Evolutionary conservation across 2,329 filamentous ascomycete species (phyloP).

Genomic region (Apiospora rasikravindrae): DNA sequence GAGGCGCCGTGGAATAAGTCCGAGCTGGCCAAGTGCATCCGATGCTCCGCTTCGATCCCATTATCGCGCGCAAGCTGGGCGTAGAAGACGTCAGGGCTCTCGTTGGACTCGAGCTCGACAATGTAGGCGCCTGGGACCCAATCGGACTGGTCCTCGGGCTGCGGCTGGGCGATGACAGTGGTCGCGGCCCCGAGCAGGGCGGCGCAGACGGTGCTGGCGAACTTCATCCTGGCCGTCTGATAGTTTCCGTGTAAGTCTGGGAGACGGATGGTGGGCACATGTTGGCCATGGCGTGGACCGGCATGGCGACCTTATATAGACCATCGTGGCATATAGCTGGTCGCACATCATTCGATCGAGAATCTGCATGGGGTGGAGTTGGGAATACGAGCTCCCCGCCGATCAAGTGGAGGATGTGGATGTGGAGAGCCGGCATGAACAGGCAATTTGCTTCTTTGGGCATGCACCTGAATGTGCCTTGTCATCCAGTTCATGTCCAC

Average conservation of each 20-base stretch:
- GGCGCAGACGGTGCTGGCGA: neutral
- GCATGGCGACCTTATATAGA: neutral
- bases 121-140: constrained; percentile 20
- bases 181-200: neutral
- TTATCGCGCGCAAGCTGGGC: constrained; percentile 16
- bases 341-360: neutral
- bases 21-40: constrained; percentile 20
- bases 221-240: neutral
- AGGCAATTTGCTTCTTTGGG: neutral
- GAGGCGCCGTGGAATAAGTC: constrained; percentile 22
- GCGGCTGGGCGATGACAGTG: neutral
- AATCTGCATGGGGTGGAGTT: neutral
- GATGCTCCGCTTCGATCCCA: constrained; percentile 20
- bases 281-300: neutral
- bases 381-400: constrained; percentile 5
- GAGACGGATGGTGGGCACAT: neutral
- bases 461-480: neutral
- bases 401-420: constrained; percentile 6
- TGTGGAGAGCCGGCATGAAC: constrained; percentile 2
- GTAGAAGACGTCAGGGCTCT: constrained; percentile 19
- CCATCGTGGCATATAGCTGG: neutral
- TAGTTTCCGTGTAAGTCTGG: neutral
- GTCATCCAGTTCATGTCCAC: neutral
- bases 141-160: neutral
- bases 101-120: constrained; percentile 18